These are phyloP conservation scores for Fusarium abutilonis DNA, from an alignment of 2,329 filamentous ascomycete genomes.

Conservation along the genomic window DNA sequence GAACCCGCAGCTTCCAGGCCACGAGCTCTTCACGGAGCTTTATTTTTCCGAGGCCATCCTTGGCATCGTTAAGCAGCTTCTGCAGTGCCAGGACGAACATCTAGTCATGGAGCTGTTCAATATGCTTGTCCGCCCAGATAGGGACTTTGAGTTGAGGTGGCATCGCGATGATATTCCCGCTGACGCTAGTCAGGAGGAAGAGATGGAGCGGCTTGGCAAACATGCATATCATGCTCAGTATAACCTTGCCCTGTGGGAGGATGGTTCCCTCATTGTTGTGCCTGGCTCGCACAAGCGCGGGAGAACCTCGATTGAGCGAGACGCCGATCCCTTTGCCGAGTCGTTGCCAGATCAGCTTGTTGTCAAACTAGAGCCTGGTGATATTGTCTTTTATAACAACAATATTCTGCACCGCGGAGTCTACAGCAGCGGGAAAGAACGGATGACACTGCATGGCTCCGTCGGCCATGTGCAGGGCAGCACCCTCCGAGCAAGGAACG, in stretches of 20 bases:
- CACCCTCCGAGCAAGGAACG: slow-evolving; percentile 70
- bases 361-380: slow-evolving; percentile 75
- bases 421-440: slow-evolving; percentile 67
- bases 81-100: slow-evolving; percentile 66
- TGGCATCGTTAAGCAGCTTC: slow-evolving; percentile 69
- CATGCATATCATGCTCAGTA: slow-evolving; percentile 83
- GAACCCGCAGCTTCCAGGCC: slow-evolving; percentile 74
- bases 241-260: slow-evolving; percentile 83
- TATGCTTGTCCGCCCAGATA: slow-evolving; percentile 77
- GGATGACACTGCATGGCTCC: slow-evolving; percentile 77
- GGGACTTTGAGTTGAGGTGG: slow-evolving; percentile 80
- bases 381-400: slow-evolving; percentile 89
- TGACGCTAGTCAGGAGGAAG: slow-evolving; percentile 72
- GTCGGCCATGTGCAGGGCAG: slow-evolving; percentile 70
- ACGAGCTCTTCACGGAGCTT: slow-evolving; percentile 68
- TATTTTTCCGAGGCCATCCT: slow-evolving; percentile 79
- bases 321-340: slow-evolving; percentile 71
- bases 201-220: slow-evolving; percentile 67
- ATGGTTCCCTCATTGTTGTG: slow-evolving; percentile 77
- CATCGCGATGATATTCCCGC: slow-evolving; percentile 84
- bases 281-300: slow-evolving; percentile 79
- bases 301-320: slow-evolving; percentile 74
- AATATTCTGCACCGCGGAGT: slow-evolving; percentile 83
- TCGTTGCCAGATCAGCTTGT: slow-evolving; percentile 70
- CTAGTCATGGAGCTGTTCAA: slow-evolving; percentile 92